Evolutionary conservation across 768 basidiomycete genomes (phyloP).

Genomic region (Fistulinella prunicolor): DNA sequence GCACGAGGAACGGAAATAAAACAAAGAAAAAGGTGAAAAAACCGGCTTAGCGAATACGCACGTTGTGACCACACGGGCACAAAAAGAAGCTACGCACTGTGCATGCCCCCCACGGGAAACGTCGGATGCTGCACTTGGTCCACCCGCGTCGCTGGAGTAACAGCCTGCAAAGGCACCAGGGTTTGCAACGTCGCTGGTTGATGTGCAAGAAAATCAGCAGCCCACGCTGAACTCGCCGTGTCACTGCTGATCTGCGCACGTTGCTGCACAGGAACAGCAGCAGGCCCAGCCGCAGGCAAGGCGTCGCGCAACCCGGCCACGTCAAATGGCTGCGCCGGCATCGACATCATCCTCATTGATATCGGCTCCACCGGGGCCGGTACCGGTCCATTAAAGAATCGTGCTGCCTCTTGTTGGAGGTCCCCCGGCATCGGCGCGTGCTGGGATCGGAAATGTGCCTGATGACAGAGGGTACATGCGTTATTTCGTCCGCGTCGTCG

Average conservation of each 20-base stretch:
- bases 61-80: background rate
- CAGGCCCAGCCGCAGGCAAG: constrained; percentile 11
- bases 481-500: background rate
- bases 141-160: background rate
- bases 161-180: background rate
- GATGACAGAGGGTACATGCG: background rate
- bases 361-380: constrained; percentile 20
- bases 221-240: constrained; percentile 48
- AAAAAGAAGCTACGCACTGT: constrained; percentile 14
- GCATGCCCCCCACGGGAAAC: constrained; percentile 5
- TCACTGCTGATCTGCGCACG: constrained; percentile 19
- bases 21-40: background rate
- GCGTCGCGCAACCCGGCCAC: constrained; percentile 40
- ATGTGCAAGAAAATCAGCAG: constrained; percentile 52
- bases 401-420: constrained; percentile 63
- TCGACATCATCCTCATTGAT: constrained; percentile 19
- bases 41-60: too few species aligned
- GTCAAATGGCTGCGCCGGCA: constrained; percentile 49
- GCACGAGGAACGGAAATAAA: background rate
- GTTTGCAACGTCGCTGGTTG: constrained; percentile 24
- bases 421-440: constrained; percentile 34
- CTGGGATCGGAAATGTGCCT: constrained; percentile 61
- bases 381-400: constrained; percentile 52
- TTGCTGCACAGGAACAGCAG: constrained; percentile 5
- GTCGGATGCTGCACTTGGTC: constrained; percentile 7